phyloP scores from a whole-genome alignment of 2,329 filamentous ascomycete species.

The Hawksworthiomyces lignivorus region DNA sequence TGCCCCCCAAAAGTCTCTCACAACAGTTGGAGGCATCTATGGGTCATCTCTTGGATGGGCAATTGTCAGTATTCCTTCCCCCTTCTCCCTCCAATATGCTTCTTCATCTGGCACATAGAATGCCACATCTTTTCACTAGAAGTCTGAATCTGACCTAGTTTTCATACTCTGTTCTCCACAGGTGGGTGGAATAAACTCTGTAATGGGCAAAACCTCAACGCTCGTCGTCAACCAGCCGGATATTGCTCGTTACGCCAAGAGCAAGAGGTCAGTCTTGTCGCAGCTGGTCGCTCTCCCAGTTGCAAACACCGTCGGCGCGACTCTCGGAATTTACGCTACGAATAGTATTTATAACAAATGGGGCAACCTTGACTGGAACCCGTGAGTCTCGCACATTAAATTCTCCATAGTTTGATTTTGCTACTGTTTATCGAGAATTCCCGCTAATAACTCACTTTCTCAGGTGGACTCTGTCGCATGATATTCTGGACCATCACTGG shows the following conservation, averaged over 20 bases:
- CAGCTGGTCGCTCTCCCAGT: slow-evolving; percentile 34
- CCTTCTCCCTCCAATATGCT: too few species aligned
- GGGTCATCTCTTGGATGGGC: slow-evolving; percentile 1
- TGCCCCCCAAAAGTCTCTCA: not conserved
- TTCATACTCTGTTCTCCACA: too few species aligned
- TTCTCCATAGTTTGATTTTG: too few species aligned
- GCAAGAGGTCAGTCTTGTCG: slow-evolving; percentile 30
- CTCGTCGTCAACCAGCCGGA: slow-evolving; percentile 36
- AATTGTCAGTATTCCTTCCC: too few species aligned
- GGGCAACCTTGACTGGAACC: slow-evolving; percentile 23
- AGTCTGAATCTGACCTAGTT: too few species aligned
- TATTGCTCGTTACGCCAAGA: slow-evolving; percentile 33
- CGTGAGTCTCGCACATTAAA: slow-evolving; percentile 3
- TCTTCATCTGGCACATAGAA: too few species aligned
- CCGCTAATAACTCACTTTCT: too few species aligned
- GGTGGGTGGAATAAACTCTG: not conserved
- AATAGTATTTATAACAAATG: slow-evolving; percentile 35
- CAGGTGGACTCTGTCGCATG: slow-evolving; percentile 14
- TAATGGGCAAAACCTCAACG: slow-evolving; percentile 8
- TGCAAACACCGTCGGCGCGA: slow-evolving; percentile 31
- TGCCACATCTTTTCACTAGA: too few species aligned
- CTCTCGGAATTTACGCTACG: slow-evolving; percentile 35
- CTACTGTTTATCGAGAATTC: too few species aligned
- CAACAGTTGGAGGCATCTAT: not conserved
- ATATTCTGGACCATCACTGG: slow-evolving; percentile 18